phyloP scores from a whole-genome alignment of 1,284 basidiomycete genomes.

The Cryptococcus sp. region DNA sequence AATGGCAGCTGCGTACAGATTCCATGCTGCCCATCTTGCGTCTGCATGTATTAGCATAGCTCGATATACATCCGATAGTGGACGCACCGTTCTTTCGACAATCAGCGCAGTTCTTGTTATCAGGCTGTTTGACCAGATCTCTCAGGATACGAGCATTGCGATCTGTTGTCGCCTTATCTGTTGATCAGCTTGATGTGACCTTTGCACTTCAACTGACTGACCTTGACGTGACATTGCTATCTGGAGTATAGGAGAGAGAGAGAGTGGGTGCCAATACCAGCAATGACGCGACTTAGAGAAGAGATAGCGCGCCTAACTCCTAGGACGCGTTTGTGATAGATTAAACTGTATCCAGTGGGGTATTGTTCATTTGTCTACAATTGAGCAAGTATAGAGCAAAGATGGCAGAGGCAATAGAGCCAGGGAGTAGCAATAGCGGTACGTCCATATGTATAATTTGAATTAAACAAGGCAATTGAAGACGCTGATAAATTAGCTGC shows the following conservation, averaged over 20 bases:
- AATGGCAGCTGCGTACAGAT: conserved; percentile 60
- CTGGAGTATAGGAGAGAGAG: neutral
- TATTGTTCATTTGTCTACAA: too few relatives aligned
- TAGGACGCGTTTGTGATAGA: too few relatives aligned
- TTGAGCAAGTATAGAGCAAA: too few relatives aligned
- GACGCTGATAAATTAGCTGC: conserved; percentile 49
- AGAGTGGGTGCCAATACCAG: too few relatives aligned
- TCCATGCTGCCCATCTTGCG: conserved; percentile 98
- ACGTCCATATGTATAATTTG: neutral
- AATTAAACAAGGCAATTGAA: neutral
- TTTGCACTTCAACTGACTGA: neutral
- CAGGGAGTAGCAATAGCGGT: conserved; percentile 6
- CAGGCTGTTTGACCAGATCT: conserved; percentile 78
- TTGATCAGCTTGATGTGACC: conserved; percentile 11
- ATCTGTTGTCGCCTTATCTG: conserved; percentile 77
- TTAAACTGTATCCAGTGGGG: too few relatives aligned
- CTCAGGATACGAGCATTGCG: conserved; percentile 68
- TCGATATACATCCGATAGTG: neutral
- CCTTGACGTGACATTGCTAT: neutral
- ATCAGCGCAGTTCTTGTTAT: conserved; percentile 91
- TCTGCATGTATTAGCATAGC: conserved; percentile 54
- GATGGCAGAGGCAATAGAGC: conserved; percentile 5
- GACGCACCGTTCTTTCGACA: conserved; percentile 82
- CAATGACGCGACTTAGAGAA: too few relatives aligned
- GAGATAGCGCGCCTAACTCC: too few relatives aligned